phyloP scores from a whole-genome alignment of 352 stramenopile species.

The Plasmopara halstedii region DNA sequence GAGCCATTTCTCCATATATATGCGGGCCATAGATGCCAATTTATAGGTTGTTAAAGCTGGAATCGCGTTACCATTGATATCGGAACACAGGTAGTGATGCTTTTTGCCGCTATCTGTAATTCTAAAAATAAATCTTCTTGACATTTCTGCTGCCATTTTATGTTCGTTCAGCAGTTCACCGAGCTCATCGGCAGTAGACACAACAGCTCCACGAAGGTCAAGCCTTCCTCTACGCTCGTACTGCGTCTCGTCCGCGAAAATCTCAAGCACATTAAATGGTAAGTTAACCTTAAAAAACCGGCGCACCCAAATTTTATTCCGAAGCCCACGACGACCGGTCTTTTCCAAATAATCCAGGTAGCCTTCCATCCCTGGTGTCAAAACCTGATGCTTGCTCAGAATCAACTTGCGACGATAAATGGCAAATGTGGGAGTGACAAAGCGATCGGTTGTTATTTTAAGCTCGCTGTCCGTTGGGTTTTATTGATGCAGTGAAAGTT shows the following conservation, averaged over 20 bases:
- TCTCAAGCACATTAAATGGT: conserved; percentile 47
- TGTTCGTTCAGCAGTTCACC: conserved; percentile 26
- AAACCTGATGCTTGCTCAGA: too few species aligned
- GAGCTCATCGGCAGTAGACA: conserved; percentile 51
- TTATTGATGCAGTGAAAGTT: too few species aligned
- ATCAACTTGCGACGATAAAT: too few species aligned
- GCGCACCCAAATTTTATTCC: conserved; percentile 37
- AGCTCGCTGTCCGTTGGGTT: too few species aligned
- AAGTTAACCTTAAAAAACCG: conserved; percentile 43
- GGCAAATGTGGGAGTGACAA: too few species aligned
- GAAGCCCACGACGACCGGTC: conserved; percentile 12
- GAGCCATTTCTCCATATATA: conserved; percentile 46
- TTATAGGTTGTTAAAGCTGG: conserved; percentile 8
- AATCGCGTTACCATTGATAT: conserved; percentile 11
- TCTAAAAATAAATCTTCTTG: conserved; percentile 60
- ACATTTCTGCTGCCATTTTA: conserved; percentile 40
- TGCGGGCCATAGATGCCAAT: conserved; percentile 28
- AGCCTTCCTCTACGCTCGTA: conserved; percentile 33
- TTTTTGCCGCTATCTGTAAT: conserved; percentile 29
- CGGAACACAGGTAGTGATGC: conserved; percentile 53
- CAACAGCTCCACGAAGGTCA: conserved; percentile 29
- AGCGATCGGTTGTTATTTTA: too few species aligned
- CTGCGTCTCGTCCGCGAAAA: conserved; percentile 44
- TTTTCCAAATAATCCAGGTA: conserved; percentile 50
- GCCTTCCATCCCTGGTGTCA: conserved; percentile 35